Percentiles rank a stretch among this genome's conserved stretches.
Evolutionary conservation across 257 asterid species (phyloP).

Genomic region (Fraxinus anomala): DNA sequence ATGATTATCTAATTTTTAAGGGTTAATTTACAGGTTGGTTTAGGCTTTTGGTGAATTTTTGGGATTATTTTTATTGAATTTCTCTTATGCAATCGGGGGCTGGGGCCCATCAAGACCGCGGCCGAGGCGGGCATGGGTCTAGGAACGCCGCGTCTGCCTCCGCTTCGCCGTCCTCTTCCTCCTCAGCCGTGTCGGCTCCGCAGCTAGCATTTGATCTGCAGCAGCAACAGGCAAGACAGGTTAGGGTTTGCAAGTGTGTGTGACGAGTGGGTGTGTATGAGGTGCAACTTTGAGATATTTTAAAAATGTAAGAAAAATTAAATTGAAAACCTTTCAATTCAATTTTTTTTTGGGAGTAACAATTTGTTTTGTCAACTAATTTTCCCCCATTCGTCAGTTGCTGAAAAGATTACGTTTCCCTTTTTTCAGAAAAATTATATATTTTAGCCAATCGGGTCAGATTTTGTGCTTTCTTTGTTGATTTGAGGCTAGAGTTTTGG

Average conservation of each 20-base stretch:
- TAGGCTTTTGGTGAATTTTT: not conserved
- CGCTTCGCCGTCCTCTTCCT: slow-evolving; percentile 89
- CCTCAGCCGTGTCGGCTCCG: slow-evolving; percentile 67
- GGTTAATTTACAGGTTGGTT: not conserved
- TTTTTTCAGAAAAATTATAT: not conserved
- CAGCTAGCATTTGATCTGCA: slow-evolving; percentile 82
- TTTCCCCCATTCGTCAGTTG: not conserved
- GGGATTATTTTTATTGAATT: not conserved
- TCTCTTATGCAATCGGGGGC: slow-evolving; percentile 88
- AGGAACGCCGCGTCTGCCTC: slow-evolving; percentile 72
- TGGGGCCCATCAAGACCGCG: slow-evolving; percentile 75
- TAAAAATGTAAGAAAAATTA: too few relatives aligned
- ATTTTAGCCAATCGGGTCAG: not conserved
- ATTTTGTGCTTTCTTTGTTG: slow-evolving; percentile 5
- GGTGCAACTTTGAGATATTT: not conserved
- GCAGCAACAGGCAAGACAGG: slow-evolving; percentile 74
- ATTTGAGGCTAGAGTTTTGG: slow-evolving; percentile 12
- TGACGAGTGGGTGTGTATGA: not conserved
- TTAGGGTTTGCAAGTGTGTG: slow-evolving; percentile 32
- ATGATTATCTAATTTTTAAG: not conserved
- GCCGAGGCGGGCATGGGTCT: slow-evolving; percentile 79
- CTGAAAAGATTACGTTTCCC: not conserved
- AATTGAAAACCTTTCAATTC: not conserved
- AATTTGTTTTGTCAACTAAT: not conserved
- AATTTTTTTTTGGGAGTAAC: not conserved